These are phyloP conservation scores for Sphaerulina musiva DNA, from an alignment of 2,329 filamentous ascomycete genomes.

Conservation along the genomic window DNA sequence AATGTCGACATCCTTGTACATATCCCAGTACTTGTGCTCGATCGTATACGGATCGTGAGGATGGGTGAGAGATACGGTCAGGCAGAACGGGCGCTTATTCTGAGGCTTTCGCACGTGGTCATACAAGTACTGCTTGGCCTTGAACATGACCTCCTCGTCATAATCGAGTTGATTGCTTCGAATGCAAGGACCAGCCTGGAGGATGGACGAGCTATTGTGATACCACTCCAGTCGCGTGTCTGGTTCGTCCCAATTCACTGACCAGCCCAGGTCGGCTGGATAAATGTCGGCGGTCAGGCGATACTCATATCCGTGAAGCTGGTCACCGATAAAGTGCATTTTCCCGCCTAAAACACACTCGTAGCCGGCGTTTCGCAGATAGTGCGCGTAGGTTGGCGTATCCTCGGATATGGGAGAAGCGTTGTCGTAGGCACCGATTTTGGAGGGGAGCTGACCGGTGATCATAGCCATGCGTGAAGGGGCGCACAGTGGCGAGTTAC, in stretches of 20 bases:
- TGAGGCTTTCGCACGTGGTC: slow-evolving; percentile 79
- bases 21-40: slow-evolving; percentile 85
- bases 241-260: slow-evolving; percentile 90
- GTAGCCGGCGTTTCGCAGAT: slow-evolving; percentile 76
- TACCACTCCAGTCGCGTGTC: slow-evolving; percentile 84
- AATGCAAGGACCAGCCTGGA: slow-evolving; percentile 81
- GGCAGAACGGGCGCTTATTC: slow-evolving; percentile 68
- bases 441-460: slow-evolving; percentile 82
- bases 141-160: slow-evolving; percentile 93
- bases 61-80: slow-evolving; percentile 90
- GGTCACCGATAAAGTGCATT: slow-evolving; percentile 96
- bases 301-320: slow-evolving; percentile 89
- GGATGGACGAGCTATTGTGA: slow-evolving; percentile 88
- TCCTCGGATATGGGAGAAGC: slow-evolving; percentile 77
- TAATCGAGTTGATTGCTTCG: slow-evolving; percentile 93
- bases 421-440: slow-evolving; percentile 89
- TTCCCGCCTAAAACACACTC: slow-evolving; percentile 88
- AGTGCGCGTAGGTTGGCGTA: slow-evolving; percentile 86
- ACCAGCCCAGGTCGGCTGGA: slow-evolving; percentile 89
- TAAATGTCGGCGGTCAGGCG: slow-evolving; percentile 93
- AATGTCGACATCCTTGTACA: slow-evolving; percentile 85
- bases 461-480: slow-evolving; percentile 94
- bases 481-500: slow-evolving; percentile 85
- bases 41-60: slow-evolving; percentile 95
- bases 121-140: slow-evolving; percentile 81